Conservation (phyloP, 768 basidiomycete species). For the Naganishia onofrii region DNA sequence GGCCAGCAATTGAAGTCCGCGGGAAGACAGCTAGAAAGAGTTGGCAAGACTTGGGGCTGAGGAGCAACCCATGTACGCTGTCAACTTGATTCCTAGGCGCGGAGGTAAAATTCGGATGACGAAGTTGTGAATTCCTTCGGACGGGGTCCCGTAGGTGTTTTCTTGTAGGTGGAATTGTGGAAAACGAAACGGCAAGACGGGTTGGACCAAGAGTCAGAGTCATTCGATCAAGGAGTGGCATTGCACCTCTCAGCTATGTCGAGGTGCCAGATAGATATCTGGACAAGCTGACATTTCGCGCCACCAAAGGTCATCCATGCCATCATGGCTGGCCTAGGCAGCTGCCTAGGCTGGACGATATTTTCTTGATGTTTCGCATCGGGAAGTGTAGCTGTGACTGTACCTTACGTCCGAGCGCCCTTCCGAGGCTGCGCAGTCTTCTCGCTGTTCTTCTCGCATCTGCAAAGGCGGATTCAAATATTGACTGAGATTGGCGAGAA, state of each 20-base stretch:
- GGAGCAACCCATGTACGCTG: neutral
- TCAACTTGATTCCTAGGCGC: constrained; percentile 4
- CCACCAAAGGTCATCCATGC: too few relatives aligned
- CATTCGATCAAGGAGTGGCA: neutral
- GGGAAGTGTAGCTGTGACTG: neutral
- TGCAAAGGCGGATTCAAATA: neutral
- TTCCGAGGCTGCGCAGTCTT: neutral
- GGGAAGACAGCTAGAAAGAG: too few relatives aligned
- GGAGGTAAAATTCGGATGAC: constrained; percentile 18
- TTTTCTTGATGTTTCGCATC: constrained; percentile 7
- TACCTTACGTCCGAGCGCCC: neutral
- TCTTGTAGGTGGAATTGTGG: neutral
- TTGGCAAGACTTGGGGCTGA: too few relatives aligned
- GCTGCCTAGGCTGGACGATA: neutral
- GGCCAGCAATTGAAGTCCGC: too few relatives aligned
- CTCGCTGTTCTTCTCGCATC: too few relatives aligned
- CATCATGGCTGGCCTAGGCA: too few relatives aligned
- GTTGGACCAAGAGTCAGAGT: neutral
- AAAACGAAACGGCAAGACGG: neutral
- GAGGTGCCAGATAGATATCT: neutral
- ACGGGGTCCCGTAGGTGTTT: neutral
- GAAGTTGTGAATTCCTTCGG: neutral
- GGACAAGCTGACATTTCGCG: neutral
- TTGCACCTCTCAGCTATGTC: neutral
- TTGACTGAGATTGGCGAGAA: neutral